phyloP scores from a whole-genome alignment of 129 eudicot species.

The Ambrosia artemisiifolia region DNA sequence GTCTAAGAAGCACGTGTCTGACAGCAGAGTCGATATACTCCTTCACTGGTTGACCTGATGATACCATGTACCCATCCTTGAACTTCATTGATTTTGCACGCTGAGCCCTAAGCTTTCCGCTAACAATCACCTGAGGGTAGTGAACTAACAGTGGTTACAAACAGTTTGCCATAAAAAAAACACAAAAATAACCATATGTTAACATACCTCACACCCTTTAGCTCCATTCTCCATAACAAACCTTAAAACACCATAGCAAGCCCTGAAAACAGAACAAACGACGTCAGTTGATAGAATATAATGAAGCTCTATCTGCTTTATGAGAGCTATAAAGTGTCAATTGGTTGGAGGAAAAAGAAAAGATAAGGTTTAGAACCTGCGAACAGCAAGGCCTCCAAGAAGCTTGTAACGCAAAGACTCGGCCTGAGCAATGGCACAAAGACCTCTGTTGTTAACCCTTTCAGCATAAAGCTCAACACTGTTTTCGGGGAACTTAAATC shows the following conservation, averaged over 20 bases:
- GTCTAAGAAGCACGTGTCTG: conserved; percentile 66
- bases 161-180: background rate
- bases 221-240: conserved; percentile 58
- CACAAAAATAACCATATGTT: background rate
- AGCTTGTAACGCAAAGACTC: conserved; percentile 75
- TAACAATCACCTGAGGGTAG: conserved; percentile 47
- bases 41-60: conserved; percentile 69
- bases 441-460: conserved; percentile 72
- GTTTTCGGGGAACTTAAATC: conserved; percentile 65
- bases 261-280: conserved; percentile 21
- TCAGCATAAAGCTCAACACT: conserved; percentile 74
- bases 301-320: background rate
- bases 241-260: conserved; percentile 61
- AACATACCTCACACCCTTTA: conserved; percentile 47
- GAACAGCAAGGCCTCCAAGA: conserved; percentile 71
- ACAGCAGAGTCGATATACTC: conserved; percentile 75
- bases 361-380: conserved; percentile 34
- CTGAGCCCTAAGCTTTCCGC: conserved; percentile 71
- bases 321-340: background rate
- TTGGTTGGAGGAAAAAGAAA: background rate
- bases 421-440: conserved; percentile 64
- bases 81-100: conserved; percentile 77
- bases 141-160: background rate
- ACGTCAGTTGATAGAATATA: background rate
- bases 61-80: conserved; percentile 73